These are phyloP conservation scores for Phytophthora colocasiae DNA, from an alignment of 352 stramenopile species.

Conservation along the genomic window DNA sequence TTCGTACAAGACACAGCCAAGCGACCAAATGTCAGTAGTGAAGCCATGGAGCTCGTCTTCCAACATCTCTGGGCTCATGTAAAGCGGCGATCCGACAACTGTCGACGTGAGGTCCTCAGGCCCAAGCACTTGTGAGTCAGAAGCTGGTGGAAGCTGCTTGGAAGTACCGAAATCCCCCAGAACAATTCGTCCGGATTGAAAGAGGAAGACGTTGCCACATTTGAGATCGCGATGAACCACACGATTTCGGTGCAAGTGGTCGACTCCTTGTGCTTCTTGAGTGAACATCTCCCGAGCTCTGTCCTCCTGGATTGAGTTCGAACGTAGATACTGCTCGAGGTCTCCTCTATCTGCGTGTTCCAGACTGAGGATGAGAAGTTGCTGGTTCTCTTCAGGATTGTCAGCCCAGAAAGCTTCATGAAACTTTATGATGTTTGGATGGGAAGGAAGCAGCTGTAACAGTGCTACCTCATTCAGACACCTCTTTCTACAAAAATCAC, in stretches of 20 bases:
- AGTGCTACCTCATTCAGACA: constrained; percentile 58
- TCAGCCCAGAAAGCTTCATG: constrained; percentile 61
- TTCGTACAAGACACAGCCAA: constrained; percentile 87
- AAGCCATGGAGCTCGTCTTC: constrained; percentile 66
- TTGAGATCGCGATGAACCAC: too few relatives aligned
- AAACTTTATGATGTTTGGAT: constrained; percentile 66
- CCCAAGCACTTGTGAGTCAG: background rate
- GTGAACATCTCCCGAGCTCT: too few relatives aligned
- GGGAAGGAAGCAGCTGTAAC: constrained; percentile 48
- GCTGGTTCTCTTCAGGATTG: too few relatives aligned
- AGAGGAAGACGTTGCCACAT: background rate
- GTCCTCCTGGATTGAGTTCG: too few relatives aligned
- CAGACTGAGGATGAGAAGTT: too few relatives aligned
- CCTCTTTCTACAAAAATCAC: constrained; percentile 26
- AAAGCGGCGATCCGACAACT: constrained; percentile 71
- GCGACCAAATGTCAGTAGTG: constrained; percentile 78
- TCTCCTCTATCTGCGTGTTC: too few relatives aligned
- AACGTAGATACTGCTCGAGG: too few relatives aligned
- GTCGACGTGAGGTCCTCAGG: constrained; percentile 44
- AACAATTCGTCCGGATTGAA: constrained; percentile 28
- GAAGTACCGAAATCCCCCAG: constrained; percentile 81
- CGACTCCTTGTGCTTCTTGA: too few relatives aligned
- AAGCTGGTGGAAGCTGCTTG: constrained; percentile 42
- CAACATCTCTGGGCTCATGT: constrained; percentile 55
- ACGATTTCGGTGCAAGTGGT: too few relatives aligned